Conservation (phyloP, 2,329 filamentous ascomycete species). For the Colletotrichum noveboracense region DNA sequence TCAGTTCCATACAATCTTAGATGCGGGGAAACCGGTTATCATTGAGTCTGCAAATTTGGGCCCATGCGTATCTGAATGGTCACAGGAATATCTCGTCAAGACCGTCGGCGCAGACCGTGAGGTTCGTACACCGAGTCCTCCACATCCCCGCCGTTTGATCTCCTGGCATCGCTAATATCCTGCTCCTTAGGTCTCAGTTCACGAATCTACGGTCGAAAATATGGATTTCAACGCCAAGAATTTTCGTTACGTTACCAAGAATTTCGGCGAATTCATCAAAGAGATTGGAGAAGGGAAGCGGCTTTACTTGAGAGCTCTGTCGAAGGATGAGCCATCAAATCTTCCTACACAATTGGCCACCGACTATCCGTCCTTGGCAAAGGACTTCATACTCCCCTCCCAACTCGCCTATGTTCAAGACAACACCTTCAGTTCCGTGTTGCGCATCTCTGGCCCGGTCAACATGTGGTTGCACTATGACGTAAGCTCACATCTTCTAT, state of each 20-base stretch:
- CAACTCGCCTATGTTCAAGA: constrained; percentile 63
- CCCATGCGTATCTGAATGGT: constrained; percentile 70
- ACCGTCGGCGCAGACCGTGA: constrained; percentile 66
- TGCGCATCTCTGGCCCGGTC: constrained; percentile 80
- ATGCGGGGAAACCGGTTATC: constrained; percentile 65
- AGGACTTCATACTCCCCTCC: constrained; percentile 73
- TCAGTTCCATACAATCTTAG: constrained; percentile 66
- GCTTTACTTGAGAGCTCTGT: constrained; percentile 82
- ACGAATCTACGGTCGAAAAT: constrained; percentile 66
- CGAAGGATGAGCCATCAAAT: constrained; percentile 69
- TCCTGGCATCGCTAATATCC: neutral
- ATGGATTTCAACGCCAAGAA: constrained; percentile 89
- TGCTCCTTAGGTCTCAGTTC: constrained; percentile 69
- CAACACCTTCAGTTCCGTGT: constrained; percentile 77
- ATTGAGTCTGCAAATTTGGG: constrained; percentile 62
- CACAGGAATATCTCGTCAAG: constrained; percentile 67
- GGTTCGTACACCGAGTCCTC: constrained; percentile 39
- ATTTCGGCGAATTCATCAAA: constrained; percentile 70
- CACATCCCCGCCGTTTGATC: neutral
- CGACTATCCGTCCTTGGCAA: constrained; percentile 74
- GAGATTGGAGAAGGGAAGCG: constrained; percentile 63
- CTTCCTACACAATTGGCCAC: constrained; percentile 70
- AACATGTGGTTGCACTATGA: constrained; percentile 94
- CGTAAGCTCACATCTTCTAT: constrained; percentile 41
- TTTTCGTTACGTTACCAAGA: constrained; percentile 74